Conservation (phyloP, 2,329 filamentous ascomycete species). For the Diaporthe helianthi region DNA sequence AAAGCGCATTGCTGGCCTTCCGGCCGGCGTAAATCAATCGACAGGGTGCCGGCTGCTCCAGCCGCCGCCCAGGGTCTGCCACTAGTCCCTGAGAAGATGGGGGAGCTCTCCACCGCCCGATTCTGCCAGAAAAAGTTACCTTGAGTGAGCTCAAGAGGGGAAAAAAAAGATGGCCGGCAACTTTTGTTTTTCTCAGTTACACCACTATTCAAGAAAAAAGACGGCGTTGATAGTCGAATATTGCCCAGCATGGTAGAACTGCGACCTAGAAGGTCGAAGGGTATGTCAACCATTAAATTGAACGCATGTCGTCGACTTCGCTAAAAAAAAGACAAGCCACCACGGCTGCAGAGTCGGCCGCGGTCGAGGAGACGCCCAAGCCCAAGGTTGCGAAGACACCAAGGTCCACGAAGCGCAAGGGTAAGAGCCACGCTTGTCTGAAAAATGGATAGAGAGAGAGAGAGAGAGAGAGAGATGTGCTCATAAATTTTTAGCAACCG, state of each 20-base stretch:
- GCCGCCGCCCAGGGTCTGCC: conserved; percentile 12
- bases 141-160: background rate
- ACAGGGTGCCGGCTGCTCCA: conserved; percentile 21
- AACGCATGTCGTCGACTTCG: background rate
- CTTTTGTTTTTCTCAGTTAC: background rate
- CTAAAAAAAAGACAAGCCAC: conserved; percentile 27
- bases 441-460: too few species aligned
- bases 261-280: conserved; percentile 32
- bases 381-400: conserved; percentile 31
- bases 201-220: conserved; percentile 16
- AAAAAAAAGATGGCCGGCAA: conserved; percentile 6
- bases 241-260: conserved; percentile 32
- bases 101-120: conserved; percentile 8
- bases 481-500: conserved; percentile 15
- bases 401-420: conserved; percentile 33
- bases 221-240: background rate
- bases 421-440: background rate
- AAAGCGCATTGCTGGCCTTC: conserved; percentile 34
- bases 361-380: conserved; percentile 32
- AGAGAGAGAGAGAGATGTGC: background rate
- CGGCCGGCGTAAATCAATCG: conserved; percentile 24
- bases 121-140: conserved; percentile 31
- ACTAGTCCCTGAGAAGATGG: conserved; percentile 6
- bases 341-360: conserved; percentile 1
- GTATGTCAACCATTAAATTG: background rate